Conservation (phyloP, 1,284 basidiomycete genomes). For the Stereum hirsutum region DNA sequence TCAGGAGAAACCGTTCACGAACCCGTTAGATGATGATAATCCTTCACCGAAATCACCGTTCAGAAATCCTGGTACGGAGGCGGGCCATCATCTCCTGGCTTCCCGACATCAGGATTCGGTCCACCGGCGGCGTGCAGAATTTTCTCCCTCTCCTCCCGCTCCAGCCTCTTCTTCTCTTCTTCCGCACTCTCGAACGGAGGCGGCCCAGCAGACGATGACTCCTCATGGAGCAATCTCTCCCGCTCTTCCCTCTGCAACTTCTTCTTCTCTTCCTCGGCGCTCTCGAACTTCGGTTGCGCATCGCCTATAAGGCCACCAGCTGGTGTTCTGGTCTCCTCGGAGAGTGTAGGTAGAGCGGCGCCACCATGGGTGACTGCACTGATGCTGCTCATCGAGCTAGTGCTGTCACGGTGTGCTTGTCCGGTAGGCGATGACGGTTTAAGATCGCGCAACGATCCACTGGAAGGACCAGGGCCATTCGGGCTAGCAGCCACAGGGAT, state of each 20-base stretch:
- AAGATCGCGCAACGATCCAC: slow-evolving; percentile 50
- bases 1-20: no score
- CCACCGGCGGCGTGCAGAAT: slow-evolving; percentile 24
- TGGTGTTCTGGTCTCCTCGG: no score
- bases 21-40: no score
- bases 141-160: slow-evolving; percentile 55
- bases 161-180: slow-evolving; percentile 60
- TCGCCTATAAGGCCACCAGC: no score
- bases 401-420: slow-evolving; percentile 12
- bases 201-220: slow-evolving; percentile 7
- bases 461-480: slow-evolving; percentile 55
- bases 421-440: slow-evolving; percentile 27
- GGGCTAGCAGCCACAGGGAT: slow-evolving; percentile 41
- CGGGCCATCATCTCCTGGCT: slow-evolving; percentile 38
- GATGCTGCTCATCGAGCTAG: background rate
- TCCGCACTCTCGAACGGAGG: slow-evolving; percentile 40
- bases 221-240: slow-evolving; percentile 21
- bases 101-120: slow-evolving; percentile 8
- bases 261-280: slow-evolving; percentile 33
- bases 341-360: no score
- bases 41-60: no score
- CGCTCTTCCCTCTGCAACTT: slow-evolving; percentile 28
- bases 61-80: slow-evolving; percentile 60
- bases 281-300: slow-evolving; percentile 18
- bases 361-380: background rate